Conservation (phyloP, 2,329 filamentous ascomycete genomes). For the Pyrenochaeta sp. region DNA sequence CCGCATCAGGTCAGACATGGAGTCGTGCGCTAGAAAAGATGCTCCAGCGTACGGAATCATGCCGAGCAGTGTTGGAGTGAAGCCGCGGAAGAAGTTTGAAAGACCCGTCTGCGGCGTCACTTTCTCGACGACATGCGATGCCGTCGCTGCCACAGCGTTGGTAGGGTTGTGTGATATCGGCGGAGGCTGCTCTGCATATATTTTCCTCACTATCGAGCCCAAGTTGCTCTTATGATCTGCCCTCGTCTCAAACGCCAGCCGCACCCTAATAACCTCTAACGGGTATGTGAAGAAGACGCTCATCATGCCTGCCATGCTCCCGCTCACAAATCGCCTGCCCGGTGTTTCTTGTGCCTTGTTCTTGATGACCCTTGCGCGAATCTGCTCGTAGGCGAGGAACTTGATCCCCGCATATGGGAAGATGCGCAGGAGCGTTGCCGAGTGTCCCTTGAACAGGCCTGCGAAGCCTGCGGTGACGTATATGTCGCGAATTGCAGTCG, state of each 20-base stretch:
- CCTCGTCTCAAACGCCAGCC: conserved; percentile 93
- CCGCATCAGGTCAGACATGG: conserved; percentile 83
- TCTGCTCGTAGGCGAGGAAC: conserved; percentile 97
- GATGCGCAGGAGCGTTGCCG: conserved; percentile 89
- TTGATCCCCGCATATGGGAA: conserved; percentile 99
- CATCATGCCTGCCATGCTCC: conserved; percentile 81
- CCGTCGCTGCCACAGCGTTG: conserved; percentile 53
- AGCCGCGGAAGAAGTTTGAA: conserved; percentile 93
- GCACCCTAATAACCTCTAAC: conserved; percentile 89
- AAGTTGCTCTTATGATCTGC: conserved; percentile 74
- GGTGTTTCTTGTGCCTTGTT: conserved; percentile 79
- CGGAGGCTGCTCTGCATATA: conserved; percentile 77
- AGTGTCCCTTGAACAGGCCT: conserved; percentile 92
- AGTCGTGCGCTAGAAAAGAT: conserved; percentile 95
- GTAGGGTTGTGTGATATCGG: conserved; percentile 36
- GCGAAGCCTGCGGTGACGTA: conserved; percentile 74
- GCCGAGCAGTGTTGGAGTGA: conserved; percentile 86
- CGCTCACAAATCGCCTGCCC: conserved; percentile 75
- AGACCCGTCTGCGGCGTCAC: conserved; percentile 73
- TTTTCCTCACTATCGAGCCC: conserved; percentile 79
- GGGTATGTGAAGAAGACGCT: conserved; percentile 98
- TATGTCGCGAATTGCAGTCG: conserved; percentile 84
- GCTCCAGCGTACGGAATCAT: conserved; percentile 98
- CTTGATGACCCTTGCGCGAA: conserved; percentile 80
- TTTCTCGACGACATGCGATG: conserved; percentile 57